Percentiles rank a stretch among this genome's conserved stretches.
These are phyloP conservation scores for Litsea cubeba DNA, from an alignment of 164 flowering plant genomes.

Conservation along the genomic window DNA sequence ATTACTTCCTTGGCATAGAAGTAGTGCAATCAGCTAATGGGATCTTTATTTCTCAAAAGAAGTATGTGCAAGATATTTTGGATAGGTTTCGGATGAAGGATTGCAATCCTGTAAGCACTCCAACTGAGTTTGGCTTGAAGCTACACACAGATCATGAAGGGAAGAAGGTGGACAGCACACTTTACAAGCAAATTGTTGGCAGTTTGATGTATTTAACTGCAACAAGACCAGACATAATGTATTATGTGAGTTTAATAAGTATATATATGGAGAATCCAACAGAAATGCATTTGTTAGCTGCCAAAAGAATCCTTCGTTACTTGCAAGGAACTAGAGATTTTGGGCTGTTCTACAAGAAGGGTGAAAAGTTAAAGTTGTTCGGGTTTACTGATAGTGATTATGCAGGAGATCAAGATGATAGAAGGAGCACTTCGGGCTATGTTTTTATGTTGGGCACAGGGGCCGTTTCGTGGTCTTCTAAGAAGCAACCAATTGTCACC, in stretches of 20 bases:
- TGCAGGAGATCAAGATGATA: not conserved
- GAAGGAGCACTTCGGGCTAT: not conserved
- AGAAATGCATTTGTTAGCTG: not conserved
- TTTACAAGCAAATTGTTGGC: not conserved
- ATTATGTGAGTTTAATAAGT: not conserved
- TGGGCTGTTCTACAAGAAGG: not conserved
- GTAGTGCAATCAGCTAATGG: slow-evolving; percentile 2
- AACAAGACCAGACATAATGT: slow-evolving; percentile 8
- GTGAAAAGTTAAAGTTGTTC: not conserved
- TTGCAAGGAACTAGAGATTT: not conserved
- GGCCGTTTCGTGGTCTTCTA: slow-evolving; percentile 1
- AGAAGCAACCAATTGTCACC: not conserved
- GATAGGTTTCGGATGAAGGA: slow-evolving; percentile 1
- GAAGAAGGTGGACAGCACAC: not conserved
- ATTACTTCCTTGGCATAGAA: slow-evolving; percentile 12
- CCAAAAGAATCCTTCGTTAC: slow-evolving; percentile 2
- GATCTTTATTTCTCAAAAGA: slow-evolving; percentile 8
- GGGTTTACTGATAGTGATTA: not conserved
- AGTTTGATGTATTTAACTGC: slow-evolving; percentile 2
- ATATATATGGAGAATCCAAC: slow-evolving; percentile 4
- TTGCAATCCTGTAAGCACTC: not conserved
- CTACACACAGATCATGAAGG: not conserved
- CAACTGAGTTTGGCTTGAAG: slow-evolving; percentile 1
- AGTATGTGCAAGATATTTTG: slow-evolving; percentile 5
- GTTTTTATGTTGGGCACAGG: not conserved